phyloP scores from a whole-genome alignment of 345 rosid species.

The Syzygium oleosum region DNA sequence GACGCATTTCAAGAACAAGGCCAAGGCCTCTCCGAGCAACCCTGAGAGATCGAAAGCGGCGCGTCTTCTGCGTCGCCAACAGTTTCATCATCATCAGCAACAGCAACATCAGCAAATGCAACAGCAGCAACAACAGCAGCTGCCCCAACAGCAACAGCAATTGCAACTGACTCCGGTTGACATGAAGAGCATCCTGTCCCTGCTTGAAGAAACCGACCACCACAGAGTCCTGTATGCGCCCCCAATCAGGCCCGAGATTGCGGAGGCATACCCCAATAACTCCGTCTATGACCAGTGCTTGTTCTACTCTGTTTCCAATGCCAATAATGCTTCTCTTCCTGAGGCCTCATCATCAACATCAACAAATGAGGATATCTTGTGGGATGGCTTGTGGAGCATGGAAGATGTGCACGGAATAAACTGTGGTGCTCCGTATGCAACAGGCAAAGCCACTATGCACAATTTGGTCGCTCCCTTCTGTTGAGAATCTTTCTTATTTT shows the following conservation, averaged over 20 bases:
- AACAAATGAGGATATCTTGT: slow-evolving; percentile 33
- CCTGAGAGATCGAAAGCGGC: slow-evolving; percentile 42
- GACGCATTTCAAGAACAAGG: slow-evolving; percentile 87
- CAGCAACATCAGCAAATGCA: slow-evolving; percentile 14
- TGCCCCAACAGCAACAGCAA: slow-evolving; percentile 43
- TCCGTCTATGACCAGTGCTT: neutral
- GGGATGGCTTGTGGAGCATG: slow-evolving; percentile 73
- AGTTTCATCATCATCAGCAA: slow-evolving; percentile 57
- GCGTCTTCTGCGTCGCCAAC: slow-evolving; percentile 55
- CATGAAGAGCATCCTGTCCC: slow-evolving; percentile 36
- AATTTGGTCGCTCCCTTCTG: slow-evolving; percentile 43
- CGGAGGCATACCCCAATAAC: neutral
- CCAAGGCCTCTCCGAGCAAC: slow-evolving; percentile 36
- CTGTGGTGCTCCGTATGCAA: slow-evolving; percentile 15
- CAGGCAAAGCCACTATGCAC: slow-evolving; percentile 7
- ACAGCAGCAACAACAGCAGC: slow-evolving; percentile 30
- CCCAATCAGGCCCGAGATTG: slow-evolving; percentile 29
- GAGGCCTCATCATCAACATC: slow-evolving; percentile 3
- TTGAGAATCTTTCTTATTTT: slow-evolving; percentile 4
- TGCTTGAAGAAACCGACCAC: slow-evolving; percentile 39
- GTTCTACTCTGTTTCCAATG: neutral
- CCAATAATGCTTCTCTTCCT: slow-evolving; percentile 11
- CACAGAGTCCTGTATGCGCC: slow-evolving; percentile 28
- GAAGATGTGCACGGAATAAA: slow-evolving; percentile 54
- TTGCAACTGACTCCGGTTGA: slow-evolving; percentile 27